Base-by-base conservation (phyloP, 2,329 filamentous ascomycete genomes). In the Nemania bipapillata region DNA sequence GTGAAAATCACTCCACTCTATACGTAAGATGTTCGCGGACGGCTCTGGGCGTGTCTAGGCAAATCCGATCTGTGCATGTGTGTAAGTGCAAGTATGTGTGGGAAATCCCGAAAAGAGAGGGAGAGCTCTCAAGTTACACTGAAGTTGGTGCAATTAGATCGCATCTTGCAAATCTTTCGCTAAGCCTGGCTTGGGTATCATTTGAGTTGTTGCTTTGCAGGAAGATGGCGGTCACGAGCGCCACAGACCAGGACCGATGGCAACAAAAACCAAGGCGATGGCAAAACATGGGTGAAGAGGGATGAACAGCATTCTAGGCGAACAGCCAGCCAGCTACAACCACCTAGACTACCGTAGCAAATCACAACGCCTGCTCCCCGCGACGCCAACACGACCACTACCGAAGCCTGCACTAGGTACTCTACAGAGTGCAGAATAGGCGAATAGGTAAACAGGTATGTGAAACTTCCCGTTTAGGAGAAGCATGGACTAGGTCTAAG, bases 261-360 rank as follows among this genome's bases (percentile, higher is more conserved):
- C 59, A 47, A 47, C 49, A 35, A 57, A 63, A 67, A 59, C 32
- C 58, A 58, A 58, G 45, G 32, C 26, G 55, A 55, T 54, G 49
- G 37, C 37, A 57, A 57, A 50, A 11, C 42, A 52, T 37, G 32
- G 30, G 37, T 6, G 20, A 56, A 32, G 24, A 61, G 22, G 32
- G 52, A 45, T 22, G 35, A 49, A 52, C 40, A 40, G 57, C 57
- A 57, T 52, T 45, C 30, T 20, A 30, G 40, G 40, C 40, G 40
- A 45, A 45, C 40, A 45, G 37, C 37, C 37, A 40, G 9, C 11
- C 11, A 37, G 2, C 35, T n/a, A n/a, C 30, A 32, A 32, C 30
- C 4, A 32, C 30, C 9, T 32, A 32, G 4, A 32, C n/a, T 32
- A 9, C 30, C 30, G 30, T 32, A 32, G 30, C 40, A 20, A 45